Evolutionary conservation across 225 moss, liverwort and hornwort species (phyloP).

Genomic region (Takakia lepidozioides): DNA sequence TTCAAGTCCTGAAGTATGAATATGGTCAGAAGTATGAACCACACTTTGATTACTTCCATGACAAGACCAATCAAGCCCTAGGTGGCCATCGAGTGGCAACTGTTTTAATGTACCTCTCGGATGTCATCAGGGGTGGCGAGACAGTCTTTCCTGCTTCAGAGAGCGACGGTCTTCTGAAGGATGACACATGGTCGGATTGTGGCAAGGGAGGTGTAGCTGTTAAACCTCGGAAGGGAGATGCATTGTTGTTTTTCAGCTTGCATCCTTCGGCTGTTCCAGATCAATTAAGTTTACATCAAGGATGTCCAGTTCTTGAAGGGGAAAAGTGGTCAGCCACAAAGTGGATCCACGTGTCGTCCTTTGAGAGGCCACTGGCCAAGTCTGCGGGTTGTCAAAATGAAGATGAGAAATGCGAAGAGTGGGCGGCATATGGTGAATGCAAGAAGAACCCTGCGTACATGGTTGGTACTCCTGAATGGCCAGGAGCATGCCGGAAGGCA

Average conservation of each 20-base stretch:
- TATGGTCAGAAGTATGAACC: slow-evolving; percentile 49
- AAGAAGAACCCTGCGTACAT: slow-evolving; percentile 45
- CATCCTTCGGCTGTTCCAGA: slow-evolving; percentile 28
- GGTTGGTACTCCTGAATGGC: slow-evolving; percentile 27
- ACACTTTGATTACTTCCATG: slow-evolving; percentile 56
- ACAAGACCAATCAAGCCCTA: slow-evolving; percentile 35
- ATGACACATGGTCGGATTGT: slow-evolving; percentile 49
- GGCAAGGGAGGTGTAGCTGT: slow-evolving; percentile 47
- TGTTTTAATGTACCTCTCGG: slow-evolving; percentile 54
- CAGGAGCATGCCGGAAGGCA: slow-evolving; percentile 41
- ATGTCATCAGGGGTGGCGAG: slow-evolving; percentile 49
- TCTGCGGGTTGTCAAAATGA: too few relatives aligned
- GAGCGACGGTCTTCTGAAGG: slow-evolving; percentile 18
- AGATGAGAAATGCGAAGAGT: too few relatives aligned
- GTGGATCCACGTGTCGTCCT: slow-evolving; percentile 52
- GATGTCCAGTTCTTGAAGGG: slow-evolving; percentile 58
- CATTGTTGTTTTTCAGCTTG: slow-evolving; percentile 50
- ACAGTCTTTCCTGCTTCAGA: slow-evolving; percentile 36
- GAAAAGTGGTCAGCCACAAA: slow-evolving; percentile 64
- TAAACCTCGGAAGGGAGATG: slow-evolving; percentile 50
- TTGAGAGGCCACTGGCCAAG: too few relatives aligned
- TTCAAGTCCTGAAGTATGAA: slow-evolving; percentile 48
- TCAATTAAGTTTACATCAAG: slow-evolving; percentile 37
- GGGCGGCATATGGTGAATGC: slow-evolving; percentile 55
- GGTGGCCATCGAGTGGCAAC: slow-evolving; percentile 55